A percentile compares a stretch with the other conserved stretches of the same genome.
Evolutionary conservation across 305 asterid genomes (phyloP).

Genomic region (Fraxinus paxiana): DNA sequence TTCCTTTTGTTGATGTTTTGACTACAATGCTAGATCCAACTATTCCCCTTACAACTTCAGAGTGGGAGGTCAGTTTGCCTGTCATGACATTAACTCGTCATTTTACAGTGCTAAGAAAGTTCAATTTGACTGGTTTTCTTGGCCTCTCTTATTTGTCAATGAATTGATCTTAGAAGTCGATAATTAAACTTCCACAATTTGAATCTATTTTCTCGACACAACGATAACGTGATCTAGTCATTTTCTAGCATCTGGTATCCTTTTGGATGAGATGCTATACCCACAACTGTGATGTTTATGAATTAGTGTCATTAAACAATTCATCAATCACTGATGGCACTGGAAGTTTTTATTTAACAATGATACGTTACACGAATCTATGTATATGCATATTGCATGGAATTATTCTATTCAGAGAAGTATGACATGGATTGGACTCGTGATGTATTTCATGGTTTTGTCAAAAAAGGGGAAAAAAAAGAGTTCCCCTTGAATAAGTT

Average conservation of each 20-base stretch:
- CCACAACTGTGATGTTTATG: neutral
- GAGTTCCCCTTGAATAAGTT: neutral
- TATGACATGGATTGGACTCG: neutral
- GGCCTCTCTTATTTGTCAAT: neutral
- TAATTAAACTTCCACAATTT: neutral
- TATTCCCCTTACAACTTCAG: conserved; percentile 93
- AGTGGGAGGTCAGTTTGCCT: conserved; percentile 80
- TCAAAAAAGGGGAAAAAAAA: neutral
- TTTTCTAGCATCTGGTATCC: neutral
- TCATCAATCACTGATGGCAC: neutral
- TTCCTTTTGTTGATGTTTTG: conserved; percentile 85
- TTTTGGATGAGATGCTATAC: neutral
- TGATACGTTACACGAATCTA: neutral
- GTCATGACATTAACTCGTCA: neutral
- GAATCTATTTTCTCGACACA: neutral
- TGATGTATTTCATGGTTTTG: neutral
- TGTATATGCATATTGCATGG: neutral
- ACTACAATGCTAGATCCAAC: conserved; percentile 97
- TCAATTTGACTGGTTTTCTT: neutral
- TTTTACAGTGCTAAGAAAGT: neutral
- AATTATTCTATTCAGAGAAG: neutral
- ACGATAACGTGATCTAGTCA: neutral
- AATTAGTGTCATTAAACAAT: neutral
- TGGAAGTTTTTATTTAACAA: neutral
- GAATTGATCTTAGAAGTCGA: neutral